Conservation (phyloP, 1,284 basidiomycete genomes). For the Naganishia albida region DNA sequence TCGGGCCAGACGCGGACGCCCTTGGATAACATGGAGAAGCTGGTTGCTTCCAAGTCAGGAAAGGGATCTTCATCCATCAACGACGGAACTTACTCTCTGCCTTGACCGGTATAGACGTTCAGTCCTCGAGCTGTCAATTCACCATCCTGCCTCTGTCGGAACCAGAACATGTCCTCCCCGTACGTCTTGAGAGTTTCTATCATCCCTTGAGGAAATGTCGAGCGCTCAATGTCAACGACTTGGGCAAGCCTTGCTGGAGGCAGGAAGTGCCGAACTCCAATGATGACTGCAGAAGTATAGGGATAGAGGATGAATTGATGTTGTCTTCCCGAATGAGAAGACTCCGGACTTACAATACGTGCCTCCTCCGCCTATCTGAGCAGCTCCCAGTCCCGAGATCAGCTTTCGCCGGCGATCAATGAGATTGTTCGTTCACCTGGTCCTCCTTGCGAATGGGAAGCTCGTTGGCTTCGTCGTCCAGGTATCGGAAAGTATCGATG, state of each 20-base stretch:
- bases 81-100: conserved; percentile 38
- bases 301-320: not conserved
- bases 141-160: conserved; percentile 42
- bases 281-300: conserved; percentile 39
- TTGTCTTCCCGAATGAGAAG: not conserved
- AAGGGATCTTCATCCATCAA: not conserved
- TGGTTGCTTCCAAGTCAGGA: not conserved
- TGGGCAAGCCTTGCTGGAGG: conserved; percentile 43
- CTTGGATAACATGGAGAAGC: conserved; percentile 26
- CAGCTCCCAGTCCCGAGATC: not conserved
- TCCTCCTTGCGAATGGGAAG: conserved; percentile 41
- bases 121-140: conserved; percentile 43
- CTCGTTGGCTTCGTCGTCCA: conserved; percentile 44
- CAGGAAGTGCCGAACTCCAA: conserved; percentile 49
- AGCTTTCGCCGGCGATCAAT: not conserved
- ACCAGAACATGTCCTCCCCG: conserved; percentile 48
- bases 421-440: conserved; percentile 36
- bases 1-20: conserved; percentile 29
- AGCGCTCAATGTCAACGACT: conserved; percentile 46
- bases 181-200: conserved; percentile 37
- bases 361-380: conserved; percentile 50
- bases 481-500: conserved; percentile 48
- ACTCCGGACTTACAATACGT: conserved; percentile 44
- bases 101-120: conserved; percentile 45
- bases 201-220: conserved; percentile 39